Base-by-base conservation (phyloP, 306 rosid genomes). In the Pyrus pyrifolia region DNA sequence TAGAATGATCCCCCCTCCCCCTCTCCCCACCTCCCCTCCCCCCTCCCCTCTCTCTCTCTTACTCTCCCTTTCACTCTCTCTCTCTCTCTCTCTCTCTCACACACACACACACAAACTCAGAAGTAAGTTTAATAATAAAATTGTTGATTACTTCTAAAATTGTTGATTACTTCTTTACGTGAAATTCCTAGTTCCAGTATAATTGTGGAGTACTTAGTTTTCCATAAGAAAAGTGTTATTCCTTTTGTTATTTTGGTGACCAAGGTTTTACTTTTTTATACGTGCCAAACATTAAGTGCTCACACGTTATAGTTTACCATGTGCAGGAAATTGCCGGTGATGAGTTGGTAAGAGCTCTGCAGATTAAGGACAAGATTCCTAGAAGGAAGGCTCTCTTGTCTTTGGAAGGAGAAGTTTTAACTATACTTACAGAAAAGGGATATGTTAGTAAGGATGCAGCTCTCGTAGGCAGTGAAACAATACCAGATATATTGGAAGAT, bases 341-440 rank as follows among this genome's bases (percentile, higher is more conserved):
- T 60, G 97, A 95, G 78, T 80, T 95, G 82, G 81, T 84, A 23
- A 86, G 84, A 76, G 89, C 55, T 80, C 90, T 95, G 72, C 97
- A 95, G 85, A 92, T 95, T 73, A 87, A 63, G 72, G 86, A 84
- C 67, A 95, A 95, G 88, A 90, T 88, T 81, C 97, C 99, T 22
- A 87, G 99, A 89, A 86, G 96, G 78, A 95, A 95, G 80, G 97
- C 97, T 58, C 92, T 95, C 71, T 83, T 86, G 52, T 85, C 84
- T 31, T 85, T 95, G 79, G 99, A 95, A 85, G 97, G 87, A 55
- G 89, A 85, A 71, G 97, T 95, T 84, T 77, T 95, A 73, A 75
- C 78, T 67, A 89, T 92, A 83, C 93, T 95, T 62, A 89, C 97
- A 42, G 99, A 92, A 85, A 80, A 88, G 5, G 99, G 99, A 49